Base-by-base conservation (phyloP, 345 rosid species). In the Pistacia atlantica region DNA sequence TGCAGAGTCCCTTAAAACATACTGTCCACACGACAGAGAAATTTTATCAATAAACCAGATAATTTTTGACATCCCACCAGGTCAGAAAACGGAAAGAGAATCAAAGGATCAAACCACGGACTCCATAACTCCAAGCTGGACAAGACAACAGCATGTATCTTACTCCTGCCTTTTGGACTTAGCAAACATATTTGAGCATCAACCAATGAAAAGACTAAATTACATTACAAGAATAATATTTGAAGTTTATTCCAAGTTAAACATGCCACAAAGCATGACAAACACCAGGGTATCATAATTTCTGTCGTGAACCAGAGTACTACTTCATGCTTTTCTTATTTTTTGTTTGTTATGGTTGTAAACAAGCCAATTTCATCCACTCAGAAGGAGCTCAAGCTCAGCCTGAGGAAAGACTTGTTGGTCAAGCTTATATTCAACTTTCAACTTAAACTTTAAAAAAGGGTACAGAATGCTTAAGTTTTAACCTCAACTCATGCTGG, bases 1-100 rank as follows among this genome's bases (percentile, higher is more conserved):
- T 31, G 75, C 84, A 68, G 75, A 28, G 70, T 88, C 87, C 81
- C 92, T 86, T 56, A 79, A 73, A 70, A 90, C 87, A 80, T 88
- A 90, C 94, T 90, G 87, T 80, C 64, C 82, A 81, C 72, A 75
- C 78, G 22, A 79, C 46, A 71, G 38, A 55, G 73, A 10, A 70
- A 60, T 70, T 17, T 8, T 55, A 56, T 78, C 48, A 78, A 68
- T 52, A 56, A 57, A 38, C 12, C 37, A n/a, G 16, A 54, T 38
- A 74, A 7, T 66, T 42, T 10, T 61, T 65, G 14, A 66, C 25
- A 65, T 33, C 13, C 54, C 8, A 65, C 8, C 54, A 13, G 38
- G n/a, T 13, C 59, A 37, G 12, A 74, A 48, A 18, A 17, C 11
- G 31, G 22, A 65, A 2, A 13, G 76, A 46, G 57, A 45, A 77